Evolutionary conservation across 495 filamentous ascomycete genomes (phyloP), one percentile per base, ranked within the genome.

Genomic region (Talaromyces trachyspermus): DNA sequence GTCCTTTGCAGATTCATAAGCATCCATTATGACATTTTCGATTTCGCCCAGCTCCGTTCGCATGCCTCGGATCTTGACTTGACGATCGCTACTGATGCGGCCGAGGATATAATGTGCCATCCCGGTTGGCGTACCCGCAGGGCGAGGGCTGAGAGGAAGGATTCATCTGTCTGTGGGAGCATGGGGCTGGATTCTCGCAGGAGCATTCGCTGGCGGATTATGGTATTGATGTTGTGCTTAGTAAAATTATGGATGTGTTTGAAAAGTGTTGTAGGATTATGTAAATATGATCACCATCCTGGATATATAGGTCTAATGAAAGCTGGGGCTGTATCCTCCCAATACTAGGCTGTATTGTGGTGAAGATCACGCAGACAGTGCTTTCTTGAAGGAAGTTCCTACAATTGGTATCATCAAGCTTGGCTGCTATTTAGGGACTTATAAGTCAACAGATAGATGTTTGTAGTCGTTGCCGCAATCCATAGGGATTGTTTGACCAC

Each of bases 131-230:
- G 9, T 95, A 89, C 64, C 87, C 86, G 0, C 76, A 74, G 27
- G 74, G 70, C 3, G 71, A 75, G 20, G 78, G 74, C 23, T 72
- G 88, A 37, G 71, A 77, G 48, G 72, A 79, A 49, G 85, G 80
- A 2, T 85, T 92, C 49, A 64, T 54, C 11, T 96, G 89, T 53
- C 82, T 81, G n/a, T 81, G 87, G 59, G 43, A 61, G 19, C 71
- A 68, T 25, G 50, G 41, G 10, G 49, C 18, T 22, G 24, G 10
- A 8, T 37, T 8, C 18, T 27, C 0, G 72, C 67, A 35, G 85
- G n/a, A 87, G 27, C 89, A 96, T 66, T 81, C 88, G 12, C 49
- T 81, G 17, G 83, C 65, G 0, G 89, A 95, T 55, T 92, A 85
- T 64, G 78, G 74, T 30, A 54, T 80, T 10, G 88, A 96, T 66